Conservation (phyloP, 306 rosid species). For the Macrotyloma uniflorum region DNA sequence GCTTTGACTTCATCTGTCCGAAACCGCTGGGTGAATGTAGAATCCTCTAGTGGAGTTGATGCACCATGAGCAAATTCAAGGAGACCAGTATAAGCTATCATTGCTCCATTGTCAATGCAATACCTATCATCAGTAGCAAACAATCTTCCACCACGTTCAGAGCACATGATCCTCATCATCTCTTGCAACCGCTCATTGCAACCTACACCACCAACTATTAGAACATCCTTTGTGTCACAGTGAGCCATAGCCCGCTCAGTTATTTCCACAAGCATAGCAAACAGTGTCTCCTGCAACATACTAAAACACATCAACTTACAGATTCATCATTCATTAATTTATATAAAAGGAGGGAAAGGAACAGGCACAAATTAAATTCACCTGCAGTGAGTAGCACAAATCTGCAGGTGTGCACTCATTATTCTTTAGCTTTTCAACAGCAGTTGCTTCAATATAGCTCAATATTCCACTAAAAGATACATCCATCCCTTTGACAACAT, state of each 20-base stretch:
- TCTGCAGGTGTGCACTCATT: conserved; percentile 94
- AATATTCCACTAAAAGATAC: conserved; percentile 90
- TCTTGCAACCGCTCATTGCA: conserved; percentile 90
- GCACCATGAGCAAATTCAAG: conserved; percentile 77
- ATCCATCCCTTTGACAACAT: conserved; percentile 94
- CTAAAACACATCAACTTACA: conserved; percentile 26
- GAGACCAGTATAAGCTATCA: conserved; percentile 96
- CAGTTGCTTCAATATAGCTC: conserved; percentile 90
- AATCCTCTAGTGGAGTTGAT: conserved; percentile 68
- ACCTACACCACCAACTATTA: conserved; percentile 94
- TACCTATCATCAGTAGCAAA: conserved; percentile 95
- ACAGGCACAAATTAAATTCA: conserved; percentile 26
- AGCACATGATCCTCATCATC: conserved; percentile 94
- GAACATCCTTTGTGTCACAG: conserved; percentile 86
- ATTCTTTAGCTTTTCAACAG: conserved; percentile 72
- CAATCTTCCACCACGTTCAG: conserved; percentile 84
- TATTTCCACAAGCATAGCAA: conserved; percentile 96
- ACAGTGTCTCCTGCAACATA: conserved; percentile 69
- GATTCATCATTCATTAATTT: background rate
- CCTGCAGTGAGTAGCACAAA: conserved; percentile 94
- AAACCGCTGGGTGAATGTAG: conserved; percentile 85
- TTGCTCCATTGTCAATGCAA: conserved; percentile 92
- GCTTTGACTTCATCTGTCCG: conserved; percentile 95
- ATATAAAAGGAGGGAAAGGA: background rate
- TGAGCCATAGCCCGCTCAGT: conserved; percentile 98